Evolutionary conservation across 176 grass and related monocot genomes (phyloP).

Genomic region (Rhipidocladum racemiflorum): DNA sequence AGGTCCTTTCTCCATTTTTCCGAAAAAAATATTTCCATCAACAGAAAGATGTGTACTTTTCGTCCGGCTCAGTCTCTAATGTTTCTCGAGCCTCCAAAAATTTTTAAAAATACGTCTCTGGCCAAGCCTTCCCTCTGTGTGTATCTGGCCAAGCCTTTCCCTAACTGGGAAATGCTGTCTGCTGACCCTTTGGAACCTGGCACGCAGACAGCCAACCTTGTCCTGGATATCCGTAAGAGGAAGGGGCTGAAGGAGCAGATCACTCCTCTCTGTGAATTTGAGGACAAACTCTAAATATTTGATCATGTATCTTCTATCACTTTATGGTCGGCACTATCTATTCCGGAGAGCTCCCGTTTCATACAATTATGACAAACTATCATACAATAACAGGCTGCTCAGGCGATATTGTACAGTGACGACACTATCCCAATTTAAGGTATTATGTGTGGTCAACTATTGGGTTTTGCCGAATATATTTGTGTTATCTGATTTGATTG

Average conservation of each 20-base stretch:
- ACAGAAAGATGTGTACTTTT: too few species aligned
- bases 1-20: too few species aligned
- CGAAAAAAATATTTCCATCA: too few species aligned
- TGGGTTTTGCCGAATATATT: not conserved
- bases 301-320: not conserved
- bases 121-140: constrained; percentile 44
- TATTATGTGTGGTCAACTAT: not conserved
- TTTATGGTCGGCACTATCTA: not conserved
- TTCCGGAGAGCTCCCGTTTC: not conserved
- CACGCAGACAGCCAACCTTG: too few species aligned
- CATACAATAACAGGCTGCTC: not conserved
- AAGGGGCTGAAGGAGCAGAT: too few species aligned
- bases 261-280: not conserved
- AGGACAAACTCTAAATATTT: not conserved
- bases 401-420: constrained; percentile 4
- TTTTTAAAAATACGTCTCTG: too few species aligned
- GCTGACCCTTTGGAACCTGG: not conserved
- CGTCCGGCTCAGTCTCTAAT: too few species aligned
- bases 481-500: not conserved
- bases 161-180: not conserved
- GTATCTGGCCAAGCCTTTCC: not conserved
- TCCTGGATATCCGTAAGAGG: too few species aligned
- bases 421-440: not conserved
- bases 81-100: too few species aligned
- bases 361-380: not conserved